phyloP scores from a whole-genome alignment of 257 asterid species.

The Nicotiana paniculata region DNA sequence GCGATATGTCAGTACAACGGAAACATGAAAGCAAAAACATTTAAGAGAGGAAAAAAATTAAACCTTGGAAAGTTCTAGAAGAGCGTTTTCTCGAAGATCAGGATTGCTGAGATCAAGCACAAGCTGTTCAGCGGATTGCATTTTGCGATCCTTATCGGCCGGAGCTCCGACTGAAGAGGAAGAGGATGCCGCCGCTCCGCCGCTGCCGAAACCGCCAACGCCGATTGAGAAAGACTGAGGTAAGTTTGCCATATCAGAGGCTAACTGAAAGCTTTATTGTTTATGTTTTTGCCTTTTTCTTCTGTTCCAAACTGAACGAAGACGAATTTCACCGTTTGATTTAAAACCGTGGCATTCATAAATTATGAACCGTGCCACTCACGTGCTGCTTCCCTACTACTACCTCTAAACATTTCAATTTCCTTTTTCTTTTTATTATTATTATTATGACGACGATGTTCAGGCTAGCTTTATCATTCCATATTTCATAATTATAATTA shows the following conservation, averaged over 20 bases:
- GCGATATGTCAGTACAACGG: not conserved
- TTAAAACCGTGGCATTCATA: not conserved
- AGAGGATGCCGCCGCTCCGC: constrained; percentile 12
- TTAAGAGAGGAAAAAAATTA: not conserved
- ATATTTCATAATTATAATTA: no score
- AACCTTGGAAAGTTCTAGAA: constrained; percentile 22
- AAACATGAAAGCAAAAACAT: not conserved
- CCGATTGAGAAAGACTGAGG: constrained; percentile 33
- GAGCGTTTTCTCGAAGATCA: constrained; percentile 22
- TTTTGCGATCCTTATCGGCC: constrained; percentile 47
- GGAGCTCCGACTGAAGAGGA: constrained; percentile 13
- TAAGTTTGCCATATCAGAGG: constrained; percentile 30
- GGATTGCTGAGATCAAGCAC: constrained; percentile 21
- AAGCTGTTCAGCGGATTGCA: constrained; percentile 53
- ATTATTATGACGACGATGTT: no score
- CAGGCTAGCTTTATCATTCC: no score
- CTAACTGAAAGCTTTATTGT: not conserved
- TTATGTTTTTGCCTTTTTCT: not conserved
- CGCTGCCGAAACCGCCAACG: constrained; percentile 30
- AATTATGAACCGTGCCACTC: not conserved
- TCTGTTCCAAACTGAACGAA: not conserved
- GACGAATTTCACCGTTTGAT: not conserved
- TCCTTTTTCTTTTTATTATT: no score
- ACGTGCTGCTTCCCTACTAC: not conserved
- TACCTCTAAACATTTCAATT: no score